Percentiles rank a stretch among this genome's conserved stretches.
These are phyloP conservation scores for Pythium rishiriense DNA, from an alignment of 352 stramenopile species.

Conservation along the genomic window DNA sequence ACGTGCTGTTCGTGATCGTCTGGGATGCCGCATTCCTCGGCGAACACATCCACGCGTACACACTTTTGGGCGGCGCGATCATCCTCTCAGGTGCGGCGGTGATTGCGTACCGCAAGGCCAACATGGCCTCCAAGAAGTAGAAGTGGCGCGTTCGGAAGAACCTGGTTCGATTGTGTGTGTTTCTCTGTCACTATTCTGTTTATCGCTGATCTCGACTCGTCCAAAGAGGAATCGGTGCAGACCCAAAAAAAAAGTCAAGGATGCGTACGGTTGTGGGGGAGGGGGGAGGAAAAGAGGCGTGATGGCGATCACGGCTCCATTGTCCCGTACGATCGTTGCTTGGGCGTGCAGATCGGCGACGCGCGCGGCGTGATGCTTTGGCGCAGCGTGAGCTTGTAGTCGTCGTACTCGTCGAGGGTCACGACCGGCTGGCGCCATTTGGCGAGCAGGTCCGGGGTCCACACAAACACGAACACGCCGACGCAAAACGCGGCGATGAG, in stretches of 20 bases:
- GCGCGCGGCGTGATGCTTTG: constrained; percentile 72
- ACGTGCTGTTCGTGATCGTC: constrained; percentile 68
- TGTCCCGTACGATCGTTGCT: constrained; percentile 29
- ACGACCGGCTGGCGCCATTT: constrained; percentile 68
- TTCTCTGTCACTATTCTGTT: background rate
- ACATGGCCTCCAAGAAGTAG: background rate
- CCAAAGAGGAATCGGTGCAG: constrained; percentile 2
- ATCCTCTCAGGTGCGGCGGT: constrained; percentile 48
- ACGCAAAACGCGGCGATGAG: constrained; percentile 82
- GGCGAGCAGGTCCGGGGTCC: constrained; percentile 78
- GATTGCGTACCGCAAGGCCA: constrained; percentile 34
- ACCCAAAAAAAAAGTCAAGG: constrained; percentile 12
- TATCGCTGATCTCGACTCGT: background rate
- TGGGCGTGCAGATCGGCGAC: constrained; percentile 47
- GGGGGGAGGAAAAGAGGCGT: background rate
- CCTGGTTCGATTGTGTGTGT: background rate
- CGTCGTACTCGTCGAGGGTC: constrained; percentile 72
- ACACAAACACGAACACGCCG: constrained; percentile 81
- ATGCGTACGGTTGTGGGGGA: constrained; percentile 1
- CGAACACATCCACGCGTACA: constrained; percentile 55
- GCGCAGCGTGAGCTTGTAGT: constrained; percentile 78
- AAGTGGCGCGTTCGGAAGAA: background rate
- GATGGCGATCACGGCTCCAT: constrained; percentile 24
- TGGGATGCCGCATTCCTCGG: constrained; percentile 47
- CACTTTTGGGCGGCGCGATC: constrained; percentile 56